Percentiles rank a stretch among this genome's conserved stretches.
These are phyloP conservation scores for Triglochin maritima DNA, from an alignment of 106 monocot genomes.

Conservation along the genomic window DNA sequence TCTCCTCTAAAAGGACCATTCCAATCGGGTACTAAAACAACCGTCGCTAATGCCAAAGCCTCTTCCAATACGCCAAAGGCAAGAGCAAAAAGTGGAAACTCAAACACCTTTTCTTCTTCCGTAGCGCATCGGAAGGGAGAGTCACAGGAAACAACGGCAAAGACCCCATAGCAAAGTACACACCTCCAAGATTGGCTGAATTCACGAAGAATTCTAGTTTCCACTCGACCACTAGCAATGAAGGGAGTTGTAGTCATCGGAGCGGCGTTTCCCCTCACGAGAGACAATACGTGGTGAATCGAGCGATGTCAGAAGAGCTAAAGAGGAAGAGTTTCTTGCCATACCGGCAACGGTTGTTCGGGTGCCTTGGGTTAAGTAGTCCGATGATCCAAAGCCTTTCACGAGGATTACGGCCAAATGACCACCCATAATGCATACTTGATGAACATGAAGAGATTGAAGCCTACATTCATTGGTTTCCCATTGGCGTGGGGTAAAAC, in stretches of 20 bases:
- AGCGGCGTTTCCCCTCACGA: conserved; percentile 17
- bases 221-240: conserved; percentile 11
- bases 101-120: conserved; percentile 55
- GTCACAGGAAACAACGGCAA: conserved; percentile 15
- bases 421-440: too few species aligned
- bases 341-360: conserved; percentile 31
- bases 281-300: conserved; percentile 16
- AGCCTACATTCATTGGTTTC: too few species aligned
- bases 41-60: too few species aligned
- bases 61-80: too few species aligned
- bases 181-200: conserved; percentile 1
- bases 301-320: conserved; percentile 29
- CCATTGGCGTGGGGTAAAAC: too few species aligned
- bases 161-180: conserved; percentile 37
- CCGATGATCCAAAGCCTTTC: too few species aligned
- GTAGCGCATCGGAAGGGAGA: conserved; percentile 51
- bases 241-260: not conserved
- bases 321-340: conserved; percentile 44
- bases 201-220: conserved; percentile 35
- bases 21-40: too few species aligned
- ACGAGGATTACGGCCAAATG: too few species aligned
- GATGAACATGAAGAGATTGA: too few species aligned
- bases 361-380: conserved; percentile 29
- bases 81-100: conserved; percentile 39
- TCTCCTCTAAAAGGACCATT: conserved; percentile 15